Base-by-base conservation (phyloP, 2,329 filamentous ascomycete species). In the Paraphoma sp. region DNA sequence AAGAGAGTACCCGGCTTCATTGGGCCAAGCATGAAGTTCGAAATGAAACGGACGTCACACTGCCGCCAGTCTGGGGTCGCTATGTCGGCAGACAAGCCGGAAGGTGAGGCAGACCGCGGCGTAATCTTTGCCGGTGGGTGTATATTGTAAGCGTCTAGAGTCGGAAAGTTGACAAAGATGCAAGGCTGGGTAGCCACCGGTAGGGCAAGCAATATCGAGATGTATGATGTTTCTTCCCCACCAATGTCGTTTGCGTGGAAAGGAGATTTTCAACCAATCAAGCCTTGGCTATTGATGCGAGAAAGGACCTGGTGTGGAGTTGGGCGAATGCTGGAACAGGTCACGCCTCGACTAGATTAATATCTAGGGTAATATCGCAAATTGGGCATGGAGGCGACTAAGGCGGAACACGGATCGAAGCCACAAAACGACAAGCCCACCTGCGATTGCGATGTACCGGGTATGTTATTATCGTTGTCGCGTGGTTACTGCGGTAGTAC, bases 281-380 rank as follows among this genome's bases (percentile, higher is more conserved):
- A 30, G 12, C 17, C 33, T 17, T 30, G 28, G 18, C 33, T 17
- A 48, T 33, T 17, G 30, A 23, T 31, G 45, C 49, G 38, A 48
- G 44, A 45, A 11, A 42, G 23, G 28, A 31, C 33, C 29, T 38
- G 6, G 28, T 28, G 51, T 16, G 17, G 23, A 47, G 49, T 50
- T 60, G 51, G 61, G 57, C 53, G 53, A 43, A 53, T 56, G 48
- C 38, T 63, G 55, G 48, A 63, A 67, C 59, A 53, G 49, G 45
- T 46, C 53, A 50, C 53, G 65, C 59, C 55, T 50, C 57, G 57
- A 51, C 56, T 72, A 71, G 52, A 72, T 72, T 74, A 74, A 73
- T 73, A 70, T 70, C 48, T 68, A 64, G 60, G 57, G 48, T 65
- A 69, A 70, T 72, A 62, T 65, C 59, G 51, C 58, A 69, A 51